phyloP scores from a whole-genome alignment of 495 filamentous ascomycete genomes.

The Astrothelium macrocarpum region DNA sequence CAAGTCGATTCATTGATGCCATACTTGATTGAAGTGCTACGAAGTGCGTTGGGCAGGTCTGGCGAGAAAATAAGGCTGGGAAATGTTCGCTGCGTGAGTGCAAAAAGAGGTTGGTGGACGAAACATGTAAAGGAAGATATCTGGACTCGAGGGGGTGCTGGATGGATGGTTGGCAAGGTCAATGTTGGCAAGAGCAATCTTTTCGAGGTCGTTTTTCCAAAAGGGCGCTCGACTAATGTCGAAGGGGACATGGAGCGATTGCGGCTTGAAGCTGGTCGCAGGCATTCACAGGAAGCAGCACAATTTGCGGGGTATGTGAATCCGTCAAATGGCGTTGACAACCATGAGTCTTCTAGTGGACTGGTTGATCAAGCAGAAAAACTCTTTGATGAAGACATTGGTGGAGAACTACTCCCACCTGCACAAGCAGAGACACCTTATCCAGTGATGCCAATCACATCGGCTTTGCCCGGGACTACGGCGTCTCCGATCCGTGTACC shows the following conservation, averaged over 20 bases:
- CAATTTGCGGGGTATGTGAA: background rate
- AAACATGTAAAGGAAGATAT: constrained; percentile 76
- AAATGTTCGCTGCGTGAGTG: constrained; percentile 75
- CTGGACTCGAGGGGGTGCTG: constrained; percentile 64
- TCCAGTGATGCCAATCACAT: constrained; percentile 74
- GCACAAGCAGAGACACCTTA: constrained; percentile 59
- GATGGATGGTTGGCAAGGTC: constrained; percentile 97
- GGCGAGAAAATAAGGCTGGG: constrained; percentile 61
- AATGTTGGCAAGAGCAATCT: constrained; percentile 96
- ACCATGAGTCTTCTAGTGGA: background rate
- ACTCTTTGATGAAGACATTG: constrained; percentile 14
- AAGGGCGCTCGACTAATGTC: constrained; percentile 49
- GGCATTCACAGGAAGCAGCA: constrained; percentile 12
- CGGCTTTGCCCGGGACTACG: constrained; percentile 82
- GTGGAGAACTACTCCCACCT: constrained; percentile 56
- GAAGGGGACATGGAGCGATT: constrained; percentile 23
- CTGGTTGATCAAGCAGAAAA: constrained; percentile 10
- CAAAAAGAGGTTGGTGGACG: constrained; percentile 81
- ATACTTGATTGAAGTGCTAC: constrained; percentile 62
- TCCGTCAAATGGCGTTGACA: background rate
- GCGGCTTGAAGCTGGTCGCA: constrained; percentile 19
- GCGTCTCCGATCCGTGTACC: constrained; percentile 85
- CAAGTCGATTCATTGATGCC: constrained; percentile 78
- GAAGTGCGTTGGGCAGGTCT: constrained; percentile 54
- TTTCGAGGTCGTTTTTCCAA: constrained; percentile 75